phyloP scores from a whole-genome alignment of 495 filamentous ascomycete genomes.

The Penicillium flavigenum region DNA sequence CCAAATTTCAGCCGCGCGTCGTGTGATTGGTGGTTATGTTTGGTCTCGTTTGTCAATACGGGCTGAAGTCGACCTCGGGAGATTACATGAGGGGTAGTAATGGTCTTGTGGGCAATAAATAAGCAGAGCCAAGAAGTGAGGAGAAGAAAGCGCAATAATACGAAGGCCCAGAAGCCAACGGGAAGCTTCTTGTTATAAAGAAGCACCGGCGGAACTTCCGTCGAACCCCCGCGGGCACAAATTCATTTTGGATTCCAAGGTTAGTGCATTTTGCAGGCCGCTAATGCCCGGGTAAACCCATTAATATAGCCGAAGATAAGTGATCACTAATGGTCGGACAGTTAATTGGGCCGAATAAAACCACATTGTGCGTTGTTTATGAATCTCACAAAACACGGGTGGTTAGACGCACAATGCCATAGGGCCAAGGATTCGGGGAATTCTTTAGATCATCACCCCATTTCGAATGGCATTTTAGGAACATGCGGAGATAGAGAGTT shows the following conservation, averaged over 20 bases:
- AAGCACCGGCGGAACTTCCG: background rate
- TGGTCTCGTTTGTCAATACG: background rate
- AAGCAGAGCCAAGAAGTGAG: background rate
- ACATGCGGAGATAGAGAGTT: no score
- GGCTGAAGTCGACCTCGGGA: background rate
- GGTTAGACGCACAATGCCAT: no score
- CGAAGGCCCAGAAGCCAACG: background rate
- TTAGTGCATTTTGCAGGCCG: background rate
- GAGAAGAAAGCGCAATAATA: background rate
- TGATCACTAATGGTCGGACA: background rate
- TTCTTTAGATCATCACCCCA: background rate
- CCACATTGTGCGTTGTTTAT: background rate
- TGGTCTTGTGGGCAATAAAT: background rate
- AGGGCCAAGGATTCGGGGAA: no score
- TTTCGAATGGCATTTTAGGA: background rate
- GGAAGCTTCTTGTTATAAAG: background rate
- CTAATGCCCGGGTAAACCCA: background rate
- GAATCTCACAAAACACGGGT: background rate
- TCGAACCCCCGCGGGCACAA: background rate
- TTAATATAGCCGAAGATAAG: background rate
- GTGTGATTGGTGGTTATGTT: background rate
- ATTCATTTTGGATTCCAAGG: no score
- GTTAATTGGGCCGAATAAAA: background rate
- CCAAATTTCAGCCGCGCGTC: no score
- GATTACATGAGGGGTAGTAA: background rate